Evolutionary conservation across 2,329 filamentous ascomycete species (phyloP).

Genomic region (Monilinia fructigena): DNA sequence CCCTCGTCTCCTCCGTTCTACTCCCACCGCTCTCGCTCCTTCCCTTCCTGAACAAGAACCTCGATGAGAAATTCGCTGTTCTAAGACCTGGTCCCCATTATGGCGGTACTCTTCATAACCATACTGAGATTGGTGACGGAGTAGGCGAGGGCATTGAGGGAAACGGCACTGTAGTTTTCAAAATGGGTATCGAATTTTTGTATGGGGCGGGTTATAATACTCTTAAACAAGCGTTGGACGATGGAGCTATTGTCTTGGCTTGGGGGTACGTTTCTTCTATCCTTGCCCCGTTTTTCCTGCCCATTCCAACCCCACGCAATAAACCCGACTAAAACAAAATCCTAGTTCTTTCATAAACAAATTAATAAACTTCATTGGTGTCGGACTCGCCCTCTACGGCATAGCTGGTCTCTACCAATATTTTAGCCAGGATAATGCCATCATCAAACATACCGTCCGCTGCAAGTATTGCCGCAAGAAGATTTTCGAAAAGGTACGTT

Average conservation of each 20-base stretch:
- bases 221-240: conserved; percentile 63
- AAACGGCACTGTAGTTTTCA: not conserved
- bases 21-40: conserved; percentile 68
- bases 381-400: conserved; percentile 64
- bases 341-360: conserved; percentile 60
- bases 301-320: not conserved
- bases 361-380: conserved; percentile 62
- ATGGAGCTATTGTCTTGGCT: conserved; percentile 70
- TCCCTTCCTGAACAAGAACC: conserved; percentile 66
- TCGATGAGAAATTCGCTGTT: conserved; percentile 73
- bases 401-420: conserved; percentile 63
- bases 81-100: conserved; percentile 57
- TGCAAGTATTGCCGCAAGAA: conserved; percentile 66
- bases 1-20: conserved; percentile 68
- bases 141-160: not conserved
- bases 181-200: conserved; percentile 9
- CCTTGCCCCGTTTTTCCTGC: not conserved
- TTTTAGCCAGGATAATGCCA: conserved; percentile 55
- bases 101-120: conserved; percentile 15
- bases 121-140: conserved; percentile 5
- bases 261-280: conserved; percentile 54
- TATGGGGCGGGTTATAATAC: conserved; percentile 62
- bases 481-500: conserved; percentile 60
- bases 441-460: conserved; percentile 68
- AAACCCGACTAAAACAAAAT: not conserved